Base-by-base conservation (phyloP, 2,329 filamentous ascomycete species). In the Orbilia brochopaga region DNA sequence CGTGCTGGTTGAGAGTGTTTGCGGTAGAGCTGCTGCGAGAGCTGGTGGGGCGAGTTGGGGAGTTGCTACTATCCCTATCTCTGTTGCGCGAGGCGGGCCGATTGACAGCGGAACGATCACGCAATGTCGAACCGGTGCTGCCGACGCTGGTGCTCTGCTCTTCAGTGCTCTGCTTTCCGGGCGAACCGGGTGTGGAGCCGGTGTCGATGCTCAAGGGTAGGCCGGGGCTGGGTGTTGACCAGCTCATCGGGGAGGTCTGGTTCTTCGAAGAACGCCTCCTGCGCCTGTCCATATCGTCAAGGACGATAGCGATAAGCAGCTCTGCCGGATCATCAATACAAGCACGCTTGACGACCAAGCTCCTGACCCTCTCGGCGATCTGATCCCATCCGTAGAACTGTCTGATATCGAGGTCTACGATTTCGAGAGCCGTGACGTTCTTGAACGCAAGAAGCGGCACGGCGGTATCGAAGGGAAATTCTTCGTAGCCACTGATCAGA, bases 381-480 rank as follows among this genome's bases (percentile, higher is more conserved):
- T 90, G 87, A 79, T 99, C 93, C 94, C 94, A 99, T 66, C 94
- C 94, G 80, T 92, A 96, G 81, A 97, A 97, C 76, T 96, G 92
- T 73, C 94, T 87, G 78, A 96, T 97, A 80, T 99, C 94, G 78
- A 97, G 89, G 80, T 95, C 92, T 81, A 89, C 92, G 59, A 99
- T 90, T 79, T 99, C 94, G 74, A 99, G 84, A 21, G 91, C 90
- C 80, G 93, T 93, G 60, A 97, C 83, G 76, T 97, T 99, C 81
- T 99, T 97, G 85, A 99, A 97, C 7, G 90, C 90, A 79, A 96
- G 89, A n/a, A 99, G 83, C 19, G 94, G 94, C 30, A 99, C 94
- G 19, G 94, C 94, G 23, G 91, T 96, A 80, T 99, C 94, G 79
- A 97, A 97, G 1, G 94, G 94, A 76, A 97, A 99, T 80, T 97